A percentile compares a stretch with the other conserved stretches of the same genome.
phyloP scores from a whole-genome alignment of 164 flowering plant genomes.

The Amborella trichopoda region DNA sequence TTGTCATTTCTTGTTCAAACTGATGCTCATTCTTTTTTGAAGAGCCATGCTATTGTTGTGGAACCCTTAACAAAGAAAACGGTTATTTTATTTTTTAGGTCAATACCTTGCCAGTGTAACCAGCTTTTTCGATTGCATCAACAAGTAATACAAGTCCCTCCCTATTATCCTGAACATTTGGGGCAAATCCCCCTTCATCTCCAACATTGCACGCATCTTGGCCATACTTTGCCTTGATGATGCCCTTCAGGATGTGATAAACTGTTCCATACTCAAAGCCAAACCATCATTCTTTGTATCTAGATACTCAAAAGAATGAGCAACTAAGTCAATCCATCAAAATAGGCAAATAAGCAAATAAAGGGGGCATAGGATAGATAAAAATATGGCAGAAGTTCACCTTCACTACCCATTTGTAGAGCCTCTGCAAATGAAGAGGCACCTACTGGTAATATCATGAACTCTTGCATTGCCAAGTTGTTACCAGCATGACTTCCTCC shows the following conservation, averaged over 20 bases:
- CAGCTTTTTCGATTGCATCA: constrained; percentile 95
- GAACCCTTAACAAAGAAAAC: not conserved
- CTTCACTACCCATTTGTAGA: constrained; percentile 93
- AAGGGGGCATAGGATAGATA: too few species aligned
- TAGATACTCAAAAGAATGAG: too few species aligned
- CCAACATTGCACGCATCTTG: constrained; percentile 99
- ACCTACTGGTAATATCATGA: constrained; percentile 94
- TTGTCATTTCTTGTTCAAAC: too few species aligned
- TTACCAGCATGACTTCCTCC: constrained; percentile 99
- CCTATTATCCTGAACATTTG: constrained; percentile 93
- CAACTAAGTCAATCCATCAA: too few species aligned
- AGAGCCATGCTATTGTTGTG: too few species aligned
- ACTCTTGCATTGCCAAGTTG: constrained; percentile 95
- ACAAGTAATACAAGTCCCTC: constrained; percentile 83
- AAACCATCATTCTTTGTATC: too few species aligned
- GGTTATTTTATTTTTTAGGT: too few species aligned
- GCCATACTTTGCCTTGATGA: constrained; percentile 85
- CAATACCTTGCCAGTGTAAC: constrained; percentile 87
- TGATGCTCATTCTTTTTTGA: too few species aligned
- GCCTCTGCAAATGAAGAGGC: constrained; percentile 92
- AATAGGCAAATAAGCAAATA: too few species aligned
- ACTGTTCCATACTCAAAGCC: constrained; percentile 55
- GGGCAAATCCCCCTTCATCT: constrained; percentile 99
- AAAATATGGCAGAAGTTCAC: constrained; percentile 37
- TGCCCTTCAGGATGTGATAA: constrained; percentile 80